Evolutionary conservation across 257 asterid species (phyloP).

Genomic region (Penstemon barbatus): DNA sequence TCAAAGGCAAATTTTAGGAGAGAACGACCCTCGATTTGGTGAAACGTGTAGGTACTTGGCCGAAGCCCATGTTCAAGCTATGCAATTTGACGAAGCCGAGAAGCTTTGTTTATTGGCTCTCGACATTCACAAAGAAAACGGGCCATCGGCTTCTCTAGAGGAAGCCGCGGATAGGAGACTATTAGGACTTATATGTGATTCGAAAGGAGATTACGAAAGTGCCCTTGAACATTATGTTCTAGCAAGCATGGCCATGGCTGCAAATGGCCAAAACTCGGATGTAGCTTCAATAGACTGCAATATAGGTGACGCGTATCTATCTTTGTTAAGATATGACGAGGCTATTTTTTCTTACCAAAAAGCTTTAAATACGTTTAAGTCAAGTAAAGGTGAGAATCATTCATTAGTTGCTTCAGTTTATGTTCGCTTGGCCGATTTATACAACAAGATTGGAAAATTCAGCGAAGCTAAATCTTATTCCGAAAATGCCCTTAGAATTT

Average conservation of each 20-base stretch:
- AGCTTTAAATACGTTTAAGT: constrained; percentile 61
- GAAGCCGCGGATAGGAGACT: constrained; percentile 91
- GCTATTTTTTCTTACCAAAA: constrained; percentile 80
- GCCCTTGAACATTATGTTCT: constrained; percentile 91
- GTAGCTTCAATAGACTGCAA: constrained; percentile 82
- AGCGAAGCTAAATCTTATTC: constrained; percentile 69
- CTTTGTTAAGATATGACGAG: constrained; percentile 73
- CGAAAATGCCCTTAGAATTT: constrained; percentile 70
- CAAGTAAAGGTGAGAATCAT: constrained; percentile 71
- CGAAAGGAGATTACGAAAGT: constrained; percentile 72
- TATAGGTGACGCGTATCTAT: constrained; percentile 80
- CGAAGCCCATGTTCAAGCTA: constrained; percentile 91
- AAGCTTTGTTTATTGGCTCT: constrained; percentile 73
- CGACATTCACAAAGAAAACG: constrained; percentile 56
- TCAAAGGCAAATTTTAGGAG: constrained; percentile 78
- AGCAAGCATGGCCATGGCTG: constrained; percentile 86
- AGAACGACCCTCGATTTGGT: constrained; percentile 68
- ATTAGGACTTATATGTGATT: constrained; percentile 77
- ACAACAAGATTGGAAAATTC: constrained; percentile 79
- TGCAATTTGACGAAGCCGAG: constrained; percentile 88
- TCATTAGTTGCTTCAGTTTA: constrained; percentile 70
- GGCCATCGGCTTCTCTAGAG: constrained; percentile 54
- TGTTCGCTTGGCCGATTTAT: constrained; percentile 77
- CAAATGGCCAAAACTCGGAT: constrained; percentile 58
- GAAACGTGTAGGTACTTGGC: constrained; percentile 92